These are phyloP conservation scores for Rubroshorea leprosula DNA, from an alignment of 345 rosid genomes.

Conservation along the genomic window DNA sequence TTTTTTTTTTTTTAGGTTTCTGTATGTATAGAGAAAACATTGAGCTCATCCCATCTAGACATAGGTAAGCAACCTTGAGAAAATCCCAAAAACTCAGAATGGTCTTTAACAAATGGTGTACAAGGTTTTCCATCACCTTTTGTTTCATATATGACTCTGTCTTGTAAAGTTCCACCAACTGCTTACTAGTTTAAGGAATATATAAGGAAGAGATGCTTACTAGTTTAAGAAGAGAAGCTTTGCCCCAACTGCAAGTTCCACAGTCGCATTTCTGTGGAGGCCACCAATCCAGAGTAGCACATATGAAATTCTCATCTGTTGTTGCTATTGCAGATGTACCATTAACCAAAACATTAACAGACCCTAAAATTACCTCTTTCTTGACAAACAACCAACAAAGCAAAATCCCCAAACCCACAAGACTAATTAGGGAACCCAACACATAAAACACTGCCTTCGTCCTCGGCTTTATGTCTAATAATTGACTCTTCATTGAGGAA, in stretches of 20 bases:
- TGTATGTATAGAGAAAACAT: conserved; percentile 3
- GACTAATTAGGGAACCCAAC: conserved; percentile 21
- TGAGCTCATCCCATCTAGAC: conserved; percentile 69
- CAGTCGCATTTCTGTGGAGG: conserved; percentile 97
- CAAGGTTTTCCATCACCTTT: conserved; percentile 35
- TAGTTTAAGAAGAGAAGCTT: conserved; percentile 86
- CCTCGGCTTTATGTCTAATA: neutral
- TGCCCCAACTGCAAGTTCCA: conserved; percentile 84
- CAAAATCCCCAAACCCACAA: conserved; percentile 21
- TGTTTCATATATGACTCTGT: conserved; percentile 47
- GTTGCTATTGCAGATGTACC: conserved; percentile 53
- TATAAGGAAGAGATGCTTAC: conserved; percentile 34
- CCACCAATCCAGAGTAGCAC: conserved; percentile 99
- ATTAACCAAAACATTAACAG: conserved; percentile 43
- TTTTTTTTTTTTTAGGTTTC: neutral
- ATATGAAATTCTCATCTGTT: conserved; percentile 76
- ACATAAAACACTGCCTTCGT: neutral
- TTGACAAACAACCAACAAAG: conserved; percentile 16
- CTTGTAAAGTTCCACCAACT: conserved; percentile 70
- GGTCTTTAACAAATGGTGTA: conserved; percentile 29
- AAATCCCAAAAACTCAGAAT: conserved; percentile 46
- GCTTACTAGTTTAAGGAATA: too few relatives aligned
- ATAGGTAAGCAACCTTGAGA: conserved; percentile 54
- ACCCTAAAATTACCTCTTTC: conserved; percentile 28
- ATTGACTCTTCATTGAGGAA: too few relatives aligned